These are phyloP conservation scores for Pseudogymnoascus destructans DNA, from an alignment of 2,329 filamentous ascomycete genomes.

Conservation along the genomic window DNA sequence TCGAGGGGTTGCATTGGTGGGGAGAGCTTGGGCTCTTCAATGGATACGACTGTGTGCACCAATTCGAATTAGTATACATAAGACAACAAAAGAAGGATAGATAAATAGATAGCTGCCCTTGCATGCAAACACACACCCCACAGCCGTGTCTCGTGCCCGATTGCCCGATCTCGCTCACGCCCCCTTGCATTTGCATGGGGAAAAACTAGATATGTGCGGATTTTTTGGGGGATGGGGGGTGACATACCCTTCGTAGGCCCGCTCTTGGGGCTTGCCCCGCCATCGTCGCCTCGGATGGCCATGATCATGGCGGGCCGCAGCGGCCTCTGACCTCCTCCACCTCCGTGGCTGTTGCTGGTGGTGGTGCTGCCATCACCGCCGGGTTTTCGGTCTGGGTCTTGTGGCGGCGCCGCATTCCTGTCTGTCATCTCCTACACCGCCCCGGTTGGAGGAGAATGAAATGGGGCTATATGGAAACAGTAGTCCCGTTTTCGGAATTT, in stretches of 20 bases:
- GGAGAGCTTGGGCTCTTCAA: slow-evolving; percentile 8
- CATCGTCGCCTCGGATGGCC: slow-evolving; percentile 4
- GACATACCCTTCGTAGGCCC: slow-evolving; percentile 4
- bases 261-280: not conserved
- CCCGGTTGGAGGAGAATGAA: not conserved
- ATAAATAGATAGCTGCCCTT: not conserved
- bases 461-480: not conserved
- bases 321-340: not conserved
- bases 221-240: not conserved
- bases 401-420: not conserved
- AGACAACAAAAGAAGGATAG: not conserved
- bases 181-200: not conserved
- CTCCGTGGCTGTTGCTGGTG: not conserved
- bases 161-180: not conserved
- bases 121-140: not conserved
- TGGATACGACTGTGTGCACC: not conserved
- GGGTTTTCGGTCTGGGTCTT: not conserved
- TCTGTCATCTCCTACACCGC: not conserved
- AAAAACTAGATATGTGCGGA: not conserved
- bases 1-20: slow-evolving; percentile 1
- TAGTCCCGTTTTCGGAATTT: not conserved
- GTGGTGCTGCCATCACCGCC: not conserved
- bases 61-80: not conserved
- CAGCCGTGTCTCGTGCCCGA: not conserved
- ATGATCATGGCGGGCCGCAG: not conserved